A percentile compares a stretch with the other conserved stretches of the same genome.
phyloP scores from a whole-genome alignment of 1,284 basidiomycete species.

The Boletus semigastroideus region DNA sequence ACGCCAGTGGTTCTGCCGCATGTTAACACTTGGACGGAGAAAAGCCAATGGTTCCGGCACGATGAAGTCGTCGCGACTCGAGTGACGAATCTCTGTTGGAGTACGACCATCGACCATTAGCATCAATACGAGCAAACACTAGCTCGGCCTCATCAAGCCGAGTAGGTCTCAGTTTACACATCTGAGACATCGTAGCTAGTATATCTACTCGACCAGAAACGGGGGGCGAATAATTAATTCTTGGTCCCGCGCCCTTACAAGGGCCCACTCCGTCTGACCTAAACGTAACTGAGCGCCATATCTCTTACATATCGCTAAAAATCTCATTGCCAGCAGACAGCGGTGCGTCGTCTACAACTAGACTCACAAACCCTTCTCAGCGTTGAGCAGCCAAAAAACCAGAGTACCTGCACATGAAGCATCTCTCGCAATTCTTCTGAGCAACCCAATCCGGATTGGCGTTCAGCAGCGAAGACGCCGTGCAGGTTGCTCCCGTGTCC shows the following conservation, averaged over 20 bases:
- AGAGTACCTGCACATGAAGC: slow-evolving; percentile 43
- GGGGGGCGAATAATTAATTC: too few species aligned
- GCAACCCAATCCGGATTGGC: slow-evolving; percentile 86
- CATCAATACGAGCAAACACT: too few species aligned
- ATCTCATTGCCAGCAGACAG: slow-evolving; percentile 68
- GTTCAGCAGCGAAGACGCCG: slow-evolving; percentile 65
- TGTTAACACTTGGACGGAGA: slow-evolving; percentile 34
- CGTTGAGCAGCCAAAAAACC: slow-evolving; percentile 39
- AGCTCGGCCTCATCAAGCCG: too few species aligned
- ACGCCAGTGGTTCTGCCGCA: slow-evolving; percentile 40
- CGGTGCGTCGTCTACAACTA: slow-evolving; percentile 57
- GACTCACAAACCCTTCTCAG: slow-evolving; percentile 37
- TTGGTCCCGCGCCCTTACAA: too few species aligned
- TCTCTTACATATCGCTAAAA: too few species aligned
- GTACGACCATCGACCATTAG: too few species aligned
- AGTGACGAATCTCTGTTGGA: slow-evolving; percentile 69
- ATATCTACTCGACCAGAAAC: too few species aligned
- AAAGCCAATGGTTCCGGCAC: slow-evolving; percentile 19
- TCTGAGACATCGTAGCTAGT: too few species aligned
- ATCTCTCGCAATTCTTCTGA: slow-evolving; percentile 86
- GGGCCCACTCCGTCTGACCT: too few species aligned
- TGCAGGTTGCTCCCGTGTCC: slow-evolving; percentile 23
- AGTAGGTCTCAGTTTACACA: too few species aligned
- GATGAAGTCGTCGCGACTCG: slow-evolving; percentile 41
- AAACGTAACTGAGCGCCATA: too few species aligned